A percentile compares a stretch with the other conserved stretches of the same genome.
Evolutionary conservation across 305 asterid genomes (phyloP).

Genomic region (Solanum hybrid): DNA sequence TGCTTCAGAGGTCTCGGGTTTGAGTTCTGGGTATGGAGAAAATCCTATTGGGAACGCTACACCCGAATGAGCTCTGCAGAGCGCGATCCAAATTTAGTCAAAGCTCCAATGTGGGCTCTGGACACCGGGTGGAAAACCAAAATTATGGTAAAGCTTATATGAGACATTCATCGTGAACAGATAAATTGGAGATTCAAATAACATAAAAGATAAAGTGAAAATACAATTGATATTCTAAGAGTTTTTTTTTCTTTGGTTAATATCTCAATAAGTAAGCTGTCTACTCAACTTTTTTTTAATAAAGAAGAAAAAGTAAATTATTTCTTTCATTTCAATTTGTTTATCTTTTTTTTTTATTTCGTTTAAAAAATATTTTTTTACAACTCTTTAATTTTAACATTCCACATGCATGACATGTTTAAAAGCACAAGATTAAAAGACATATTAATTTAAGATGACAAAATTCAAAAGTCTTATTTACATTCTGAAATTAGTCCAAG

Average conservation of each 20-base stretch:
- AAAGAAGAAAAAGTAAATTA: neutral
- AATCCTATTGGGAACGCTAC: too few relatives aligned
- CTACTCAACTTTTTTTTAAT: neutral
- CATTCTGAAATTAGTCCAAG: neutral
- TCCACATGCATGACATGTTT: neutral
- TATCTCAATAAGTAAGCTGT: neutral
- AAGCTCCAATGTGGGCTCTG: too few relatives aligned
- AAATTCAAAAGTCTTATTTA: neutral
- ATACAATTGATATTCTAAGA: neutral
- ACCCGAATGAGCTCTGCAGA: too few relatives aligned
- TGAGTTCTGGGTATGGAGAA: too few relatives aligned
- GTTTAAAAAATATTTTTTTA: neutral
- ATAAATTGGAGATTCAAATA: neutral
- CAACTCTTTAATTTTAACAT: too few relatives aligned
- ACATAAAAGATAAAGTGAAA: neutral
- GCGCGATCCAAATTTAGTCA: too few relatives aligned
- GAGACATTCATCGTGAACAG: neutral
- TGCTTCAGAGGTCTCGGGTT: too few relatives aligned
- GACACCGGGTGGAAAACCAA: too few relatives aligned
- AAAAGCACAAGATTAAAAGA: neutral
- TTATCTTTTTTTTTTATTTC: too few relatives aligned
- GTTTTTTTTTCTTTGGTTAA: neutral
- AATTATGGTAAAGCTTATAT: too few relatives aligned
- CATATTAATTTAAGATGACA: too few relatives aligned
- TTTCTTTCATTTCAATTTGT: neutral